These are phyloP conservation scores for Rhododendron griersonianum DNA, from an alignment of 148 eudicot species.

Conservation along the genomic window DNA sequence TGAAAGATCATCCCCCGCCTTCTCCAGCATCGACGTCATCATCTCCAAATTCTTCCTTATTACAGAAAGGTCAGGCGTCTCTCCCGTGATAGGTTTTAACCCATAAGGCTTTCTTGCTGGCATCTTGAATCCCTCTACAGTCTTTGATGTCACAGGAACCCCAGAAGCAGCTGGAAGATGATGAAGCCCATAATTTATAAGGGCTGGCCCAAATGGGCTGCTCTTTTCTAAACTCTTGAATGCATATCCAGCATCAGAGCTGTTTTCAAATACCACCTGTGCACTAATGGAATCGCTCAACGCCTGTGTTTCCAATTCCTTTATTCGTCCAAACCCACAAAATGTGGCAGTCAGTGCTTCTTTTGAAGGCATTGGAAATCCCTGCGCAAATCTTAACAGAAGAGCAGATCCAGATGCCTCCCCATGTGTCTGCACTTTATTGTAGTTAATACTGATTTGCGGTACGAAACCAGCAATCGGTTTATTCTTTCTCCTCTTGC, in stretches of 20 bases:
- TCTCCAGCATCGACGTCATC: conserved; percentile 75
- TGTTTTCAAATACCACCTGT: conserved; percentile 25
- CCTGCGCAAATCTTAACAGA: conserved; percentile 31
- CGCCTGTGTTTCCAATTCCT: conserved; percentile 31
- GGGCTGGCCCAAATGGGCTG: conserved; percentile 37
- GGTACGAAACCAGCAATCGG: conserved; percentile 1
- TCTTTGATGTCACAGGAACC: neutral
- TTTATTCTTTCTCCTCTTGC: conserved; percentile 21
- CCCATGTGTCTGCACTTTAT: conserved; percentile 8
- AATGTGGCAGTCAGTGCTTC: conserved; percentile 29
- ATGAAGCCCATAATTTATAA: conserved; percentile 20
- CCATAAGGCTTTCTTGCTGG: conserved; percentile 16
- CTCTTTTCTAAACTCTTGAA: conserved; percentile 28
- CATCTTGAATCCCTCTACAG: conserved; percentile 10
- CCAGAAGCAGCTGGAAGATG: conserved; percentile 8
- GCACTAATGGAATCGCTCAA: conserved; percentile 13
- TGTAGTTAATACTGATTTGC: conserved; percentile 10
- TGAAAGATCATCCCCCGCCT: conserved; percentile 54
- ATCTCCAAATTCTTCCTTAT: conserved; percentile 63
- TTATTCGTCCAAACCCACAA: conserved; percentile 32
- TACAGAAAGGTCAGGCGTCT: conserved; percentile 33
- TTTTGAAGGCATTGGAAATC: conserved; percentile 30
- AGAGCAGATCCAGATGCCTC: conserved; percentile 29
- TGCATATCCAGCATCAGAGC: conserved; percentile 29
- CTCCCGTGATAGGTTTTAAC: conserved; percentile 20